These are phyloP conservation scores for Prunella vulgaris DNA, from an alignment of 257 asterid genomes.

Conservation along the genomic window DNA sequence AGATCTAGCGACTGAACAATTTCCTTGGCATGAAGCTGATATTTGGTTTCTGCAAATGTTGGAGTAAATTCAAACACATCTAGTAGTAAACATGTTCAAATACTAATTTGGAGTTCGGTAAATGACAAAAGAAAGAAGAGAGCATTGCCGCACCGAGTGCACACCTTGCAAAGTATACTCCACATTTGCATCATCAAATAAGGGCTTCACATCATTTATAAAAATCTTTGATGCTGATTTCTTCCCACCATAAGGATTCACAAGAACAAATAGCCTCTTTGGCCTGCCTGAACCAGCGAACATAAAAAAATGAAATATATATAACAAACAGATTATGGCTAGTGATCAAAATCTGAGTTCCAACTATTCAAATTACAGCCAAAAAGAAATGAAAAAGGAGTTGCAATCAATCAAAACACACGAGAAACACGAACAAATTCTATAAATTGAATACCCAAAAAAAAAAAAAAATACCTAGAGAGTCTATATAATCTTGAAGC, in stretches of 20 bases:
- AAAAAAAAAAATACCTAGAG: conserved; percentile 51
- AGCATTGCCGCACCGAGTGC: not conserved
- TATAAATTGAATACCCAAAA: not conserved
- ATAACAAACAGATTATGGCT: not conserved
- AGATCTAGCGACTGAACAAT: conserved; percentile 62
- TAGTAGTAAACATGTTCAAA: not conserved
- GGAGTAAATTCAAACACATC: conserved; percentile 14
- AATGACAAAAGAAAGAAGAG: not conserved
- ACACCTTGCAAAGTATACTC: conserved; percentile 64
- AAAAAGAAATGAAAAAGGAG: not conserved
- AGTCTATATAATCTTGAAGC: conserved; percentile 56
- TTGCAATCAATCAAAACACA: not conserved
- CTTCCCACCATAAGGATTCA: conserved; percentile 94
- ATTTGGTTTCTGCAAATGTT: conserved; percentile 57
- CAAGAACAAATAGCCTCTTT: conserved; percentile 63
- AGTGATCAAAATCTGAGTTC: conserved; percentile 1
- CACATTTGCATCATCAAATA: conserved; percentile 81
- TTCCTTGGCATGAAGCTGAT: conserved; percentile 86
- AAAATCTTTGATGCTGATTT: conserved; percentile 68
- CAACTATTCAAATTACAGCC: conserved; percentile 9
- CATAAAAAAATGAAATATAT: conserved; percentile 14
- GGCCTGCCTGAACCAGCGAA: conserved; percentile 68
- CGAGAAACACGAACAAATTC: not conserved
- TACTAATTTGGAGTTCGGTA: not conserved
- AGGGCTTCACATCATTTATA: conserved; percentile 65